Percentiles rank a stretch among this genome's conserved stretches.
phyloP scores from a whole-genome alignment of 768 basidiomycete species.

The Infundibulicybe gibba region DNA sequence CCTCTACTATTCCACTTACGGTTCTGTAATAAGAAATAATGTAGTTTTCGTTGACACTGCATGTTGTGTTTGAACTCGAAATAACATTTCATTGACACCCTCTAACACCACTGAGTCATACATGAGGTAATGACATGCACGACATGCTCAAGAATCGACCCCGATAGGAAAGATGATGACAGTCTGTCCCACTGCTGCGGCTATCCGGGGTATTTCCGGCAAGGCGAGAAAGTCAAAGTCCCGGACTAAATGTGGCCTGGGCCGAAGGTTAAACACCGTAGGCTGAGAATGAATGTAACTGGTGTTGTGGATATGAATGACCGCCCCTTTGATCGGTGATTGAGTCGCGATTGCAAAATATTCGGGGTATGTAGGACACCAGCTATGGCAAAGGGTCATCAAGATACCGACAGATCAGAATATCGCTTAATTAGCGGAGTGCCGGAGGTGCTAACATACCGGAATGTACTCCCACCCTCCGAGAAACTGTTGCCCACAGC shows the following conservation, averaged over 20 bases:
- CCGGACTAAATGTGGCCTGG: slow-evolving; percentile 60
- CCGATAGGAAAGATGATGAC: slow-evolving; percentile 63
- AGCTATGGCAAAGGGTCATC: slow-evolving; percentile 35
- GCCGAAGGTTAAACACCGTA: slow-evolving; percentile 50
- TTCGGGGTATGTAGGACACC: slow-evolving; percentile 74
- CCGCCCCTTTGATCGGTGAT: slow-evolving; percentile 56
- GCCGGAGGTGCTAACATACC: slow-evolving; percentile 34
- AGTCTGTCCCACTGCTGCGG: slow-evolving; percentile 58
- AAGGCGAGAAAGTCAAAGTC: slow-evolving; percentile 76
- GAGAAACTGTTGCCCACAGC: slow-evolving; percentile 59
- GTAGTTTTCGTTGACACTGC: too few relatives aligned
- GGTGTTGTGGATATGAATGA: slow-evolving; percentile 67
- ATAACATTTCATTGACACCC: too few relatives aligned
- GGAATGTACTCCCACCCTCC: slow-evolving; percentile 65
- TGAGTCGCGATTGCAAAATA: slow-evolving; percentile 75
- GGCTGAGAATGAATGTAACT: slow-evolving; percentile 64
- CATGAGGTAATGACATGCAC: too few relatives aligned
- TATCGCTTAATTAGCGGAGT: not conserved
- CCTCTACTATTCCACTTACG: too few relatives aligned
- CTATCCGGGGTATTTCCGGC: slow-evolving; percentile 62
- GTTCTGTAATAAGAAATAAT: too few relatives aligned
- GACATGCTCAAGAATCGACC: slow-evolving; percentile 49
- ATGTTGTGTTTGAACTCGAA: too few relatives aligned
- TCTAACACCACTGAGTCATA: too few relatives aligned
- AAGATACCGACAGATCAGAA: not conserved